Conservation (phyloP, 2,329 filamentous ascomycete species). For the Pseudogymnoascus sp. region DNA sequence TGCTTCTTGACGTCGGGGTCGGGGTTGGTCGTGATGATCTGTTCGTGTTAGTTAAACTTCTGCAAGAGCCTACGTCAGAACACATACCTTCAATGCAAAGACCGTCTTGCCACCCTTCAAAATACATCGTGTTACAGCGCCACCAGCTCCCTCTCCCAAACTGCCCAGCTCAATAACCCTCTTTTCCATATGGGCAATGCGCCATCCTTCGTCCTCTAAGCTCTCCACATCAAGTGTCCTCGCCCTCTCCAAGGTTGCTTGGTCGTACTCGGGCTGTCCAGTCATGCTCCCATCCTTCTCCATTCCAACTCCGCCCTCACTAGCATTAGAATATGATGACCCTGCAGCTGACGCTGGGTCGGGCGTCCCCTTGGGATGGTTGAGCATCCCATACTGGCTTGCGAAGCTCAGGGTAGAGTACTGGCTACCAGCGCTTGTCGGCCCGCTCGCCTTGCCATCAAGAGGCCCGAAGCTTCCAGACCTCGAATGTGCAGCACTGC, state of each 20-base stretch:
- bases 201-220: conserved; percentile 90
- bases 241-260: conserved; percentile 73
- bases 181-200: conserved; percentile 81
- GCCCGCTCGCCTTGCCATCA: conserved; percentile 70
- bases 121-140: conserved; percentile 85
- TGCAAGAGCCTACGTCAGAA: conserved; percentile 4
- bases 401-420: conserved; percentile 79
- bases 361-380: conserved; percentile 57
- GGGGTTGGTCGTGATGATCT: conserved; percentile 97
- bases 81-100: conserved; percentile 83
- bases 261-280: conserved; percentile 67
- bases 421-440: conserved; percentile 79
- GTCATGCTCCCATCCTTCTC: conserved; percentile 76
- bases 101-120: conserved; percentile 87
- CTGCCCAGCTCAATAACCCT: conserved; percentile 83
- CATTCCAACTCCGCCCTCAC: conserved; percentile 68
- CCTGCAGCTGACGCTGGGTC: conserved; percentile 86
- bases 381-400: conserved; percentile 45
- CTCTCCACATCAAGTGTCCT: conserved; percentile 85
- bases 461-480: conserved; percentile 75
- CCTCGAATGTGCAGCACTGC: conserved; percentile 69
- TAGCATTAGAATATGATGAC: conserved; percentile 73
- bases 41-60: conserved; percentile 18
- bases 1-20: conserved; percentile 98
- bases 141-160: conserved; percentile 88